Evolutionary conservation across 805 yeast genomes (phyloP).

Genomic region (Citeromyces nyonsensis): DNA sequence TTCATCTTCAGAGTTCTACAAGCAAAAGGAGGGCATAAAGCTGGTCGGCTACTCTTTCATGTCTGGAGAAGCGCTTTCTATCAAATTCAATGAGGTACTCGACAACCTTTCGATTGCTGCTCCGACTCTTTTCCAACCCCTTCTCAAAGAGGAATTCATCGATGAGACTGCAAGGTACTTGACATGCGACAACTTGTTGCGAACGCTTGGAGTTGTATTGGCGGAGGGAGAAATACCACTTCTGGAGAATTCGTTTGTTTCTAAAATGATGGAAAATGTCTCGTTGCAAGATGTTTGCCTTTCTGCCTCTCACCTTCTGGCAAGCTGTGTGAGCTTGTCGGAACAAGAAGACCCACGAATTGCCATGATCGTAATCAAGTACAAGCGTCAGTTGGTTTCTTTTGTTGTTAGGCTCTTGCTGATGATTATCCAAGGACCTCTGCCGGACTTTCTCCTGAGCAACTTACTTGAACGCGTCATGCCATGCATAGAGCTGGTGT

Average conservation of each 20-base stretch:
- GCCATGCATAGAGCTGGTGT: constrained; percentile 7
- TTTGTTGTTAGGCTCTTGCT: constrained; percentile 6
- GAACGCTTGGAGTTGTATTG: too few species aligned
- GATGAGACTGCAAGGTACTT: too few species aligned
- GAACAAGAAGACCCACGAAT: too few species aligned
- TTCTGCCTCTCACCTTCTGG: too few species aligned
- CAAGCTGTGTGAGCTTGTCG: too few species aligned
- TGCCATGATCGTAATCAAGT: constrained; percentile 6
- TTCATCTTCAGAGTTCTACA: not conserved
- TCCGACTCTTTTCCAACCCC: not conserved
- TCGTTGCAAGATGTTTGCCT: too few species aligned
- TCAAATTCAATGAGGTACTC: not conserved
- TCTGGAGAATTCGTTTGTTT: too few species aligned
- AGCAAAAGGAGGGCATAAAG: constrained; percentile 1
- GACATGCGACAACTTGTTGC: too few species aligned
- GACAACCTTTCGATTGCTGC: not conserved
- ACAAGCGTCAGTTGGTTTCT: constrained; percentile 10
- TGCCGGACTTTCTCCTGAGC: constrained; percentile 8
- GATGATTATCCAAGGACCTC: constrained; percentile 1
- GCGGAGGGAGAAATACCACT: too few species aligned
- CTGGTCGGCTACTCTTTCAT: not conserved
- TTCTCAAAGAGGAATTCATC: not conserved
- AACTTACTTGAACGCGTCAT: constrained; percentile 10
- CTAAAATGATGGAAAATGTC: too few species aligned
- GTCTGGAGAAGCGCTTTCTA: not conserved